Base-by-base conservation (phyloP, 106 monocot species). In the Amphibolis antarctica region DNA sequence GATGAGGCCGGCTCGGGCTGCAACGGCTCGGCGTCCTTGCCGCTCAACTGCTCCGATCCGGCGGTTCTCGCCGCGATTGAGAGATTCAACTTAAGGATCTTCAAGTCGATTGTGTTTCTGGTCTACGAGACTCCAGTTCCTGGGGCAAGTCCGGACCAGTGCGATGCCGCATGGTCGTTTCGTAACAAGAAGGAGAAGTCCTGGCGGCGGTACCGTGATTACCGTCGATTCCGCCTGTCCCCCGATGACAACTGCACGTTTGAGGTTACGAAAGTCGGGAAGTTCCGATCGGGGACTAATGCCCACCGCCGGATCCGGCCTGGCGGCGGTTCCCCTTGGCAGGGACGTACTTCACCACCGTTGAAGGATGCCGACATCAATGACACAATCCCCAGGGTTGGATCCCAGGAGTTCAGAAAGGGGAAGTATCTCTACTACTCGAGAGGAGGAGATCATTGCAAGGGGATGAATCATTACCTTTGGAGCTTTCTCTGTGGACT, bases 141-240 rank as follows among this genome's bases (percentile, higher is more conserved):
- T 0, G 96, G 96, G 7, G 42, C 79, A 0, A 62, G 31, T 18
- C 60, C 74, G 44, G 77, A 72, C 27, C 71, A 78, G 70, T 98
- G 96, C 70, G 86, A 98, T 30, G 82, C 70, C 3, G 80, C 90
- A 17, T 98, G 96, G 90, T 54, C 79, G 31, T 98, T 90, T 66
- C 75, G 96, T 51, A 98, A 87, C 74, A 69, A 78, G 27, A 75
- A 58, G 49, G 88, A 89, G 67, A 89, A 85, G 66, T 90, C 96
- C 0, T 90, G 96, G 96, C 69, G 96, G 48, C 70, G 77, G 55
- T 98, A 90, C 76, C 63, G 73, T 1, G 96, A 98, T 67, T 98
- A 80, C 78, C 79, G 96, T 29, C 66, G 96, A 9, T 96, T 96
- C 52, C 66, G 68, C 17, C 74, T 89, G 12, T 42, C 60, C 29